Evolutionary conservation across 345 rosid genomes (phyloP), one percentile per base, ranked within the genome.

Genomic region (Lumnitzera littorea): DNA sequence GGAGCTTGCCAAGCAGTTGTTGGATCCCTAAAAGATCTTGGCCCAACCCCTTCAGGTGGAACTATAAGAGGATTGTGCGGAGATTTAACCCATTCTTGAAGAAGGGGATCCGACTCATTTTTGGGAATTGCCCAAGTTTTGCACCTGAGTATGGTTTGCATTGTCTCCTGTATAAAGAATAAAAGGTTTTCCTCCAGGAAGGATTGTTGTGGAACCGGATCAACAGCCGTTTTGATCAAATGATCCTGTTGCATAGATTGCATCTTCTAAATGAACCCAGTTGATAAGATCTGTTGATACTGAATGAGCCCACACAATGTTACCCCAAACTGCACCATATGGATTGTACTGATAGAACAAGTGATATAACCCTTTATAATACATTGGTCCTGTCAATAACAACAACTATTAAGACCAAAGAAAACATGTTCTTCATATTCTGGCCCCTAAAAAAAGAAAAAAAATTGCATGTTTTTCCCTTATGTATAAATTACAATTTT

Each of bases 281-380:
- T 82, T 82, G 50, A 85, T 63, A 20, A 85, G 79, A 67, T 82
- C 91, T 48, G 52, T 75, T 2, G 91, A 82, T 10, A 76, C 72
- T 1, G 91, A 82, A 52, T 82, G 91, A 16, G 80, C 91, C 91
- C 87, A 82, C 24, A 74, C 75, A 27, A 82, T 85, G 66, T 81
- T 81, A 5, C 83, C 83, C 79, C 83, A 76, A 2, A 76, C 77
- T 7, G 77, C 67, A 5, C 66, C 74, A 20, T 67, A 55, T 2
- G 86, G 75, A 52, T 81, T 81, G 65, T 78, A 81, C 16, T 81
- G 83, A 53, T 81, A 81, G 56, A 81, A 81, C 0, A 81, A 51
- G 59, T 78, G 83, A 60, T 81, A 78, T 2, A 73, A 20, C 53
- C 86, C 86, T 13, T 67, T 81, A 70, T 66, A 74, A 48, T 63